Base-by-base conservation (phyloP, 2,329 filamentous ascomycete genomes). In the Beauveria sp. region DNA sequence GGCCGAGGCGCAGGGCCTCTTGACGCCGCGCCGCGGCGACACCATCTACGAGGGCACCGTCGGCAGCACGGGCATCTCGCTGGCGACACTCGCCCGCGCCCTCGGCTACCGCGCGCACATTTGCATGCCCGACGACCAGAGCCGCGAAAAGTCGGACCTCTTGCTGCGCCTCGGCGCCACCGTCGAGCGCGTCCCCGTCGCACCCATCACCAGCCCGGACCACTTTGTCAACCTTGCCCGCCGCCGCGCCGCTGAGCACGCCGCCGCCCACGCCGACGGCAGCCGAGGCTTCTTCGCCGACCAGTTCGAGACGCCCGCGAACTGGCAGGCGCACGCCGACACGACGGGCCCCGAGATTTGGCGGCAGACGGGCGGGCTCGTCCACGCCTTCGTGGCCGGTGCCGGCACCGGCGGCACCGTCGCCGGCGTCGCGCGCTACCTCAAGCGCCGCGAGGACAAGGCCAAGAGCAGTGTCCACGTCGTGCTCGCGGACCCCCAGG, bases 11-110 rank as follows among this genome's bases (percentile, higher is more conserved):
- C 77, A 83, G 54, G 92, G 92, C 2, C 79, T 93, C 20, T 77
- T 99, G 51, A 83, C 81, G 0, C 93, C 95, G 0, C 80, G 89
- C 67, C 87, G 89, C 24, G 93, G 93, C 64, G 95, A 99, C 73
- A 96, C 90, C 49, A 92, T 99, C 69, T 99, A 98, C 75, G 95
- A 99, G 78, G 95, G 95, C 66, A 99, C 95, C 1, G 93, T 96
- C 18, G 95, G 95, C 63, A 96, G 91, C 71, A 99, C 95, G 0
- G 95, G 95, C 24, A 98, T 99, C 68, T 97, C 93, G 18, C 82
- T 99, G 10, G 95, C 95, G 3, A 90, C 90, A 0, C 85, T 99
- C 56, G 93, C 91, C 55, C 84, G 93, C 67, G 93, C 95, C 24
- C 84, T 87, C 73, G 95, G 95, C 40, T 98, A 98, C 77, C 84